Base-by-base conservation (phyloP, 2,329 filamentous ascomycete genomes). In the Dothistroma septosporum region DNA sequence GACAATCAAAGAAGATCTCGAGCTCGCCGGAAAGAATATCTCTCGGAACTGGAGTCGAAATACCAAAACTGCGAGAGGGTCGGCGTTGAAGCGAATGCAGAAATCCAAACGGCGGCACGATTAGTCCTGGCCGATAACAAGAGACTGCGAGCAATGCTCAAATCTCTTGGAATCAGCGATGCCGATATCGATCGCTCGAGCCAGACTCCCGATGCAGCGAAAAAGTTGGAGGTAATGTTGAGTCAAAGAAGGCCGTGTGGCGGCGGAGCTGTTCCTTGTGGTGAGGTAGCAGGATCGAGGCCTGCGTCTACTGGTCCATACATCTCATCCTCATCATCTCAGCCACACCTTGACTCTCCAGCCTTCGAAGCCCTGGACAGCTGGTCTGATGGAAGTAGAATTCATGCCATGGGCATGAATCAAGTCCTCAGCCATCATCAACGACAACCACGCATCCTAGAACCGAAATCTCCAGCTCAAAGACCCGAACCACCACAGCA, bases 1-100 rank as follows among this genome's bases (percentile, higher is more conserved):
- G 87, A 92, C 69, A 92, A 92, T 69, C 89, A 92, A 72, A 82
- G 89, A 59, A 85, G 88, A 63, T 90, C 87, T n/a, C 85, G 89
- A 57, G 87, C 87, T 50, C 83, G 88, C 37, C 82, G 86, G 64
- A 90, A 88, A 77, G 87, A 90, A 70, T 91, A 92, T 70, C 76
- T 91, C 44, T 79, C 85, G 63, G 86, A 89, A 58, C 81, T 91
- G 31, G 88, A 92, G 74, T 77, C 81, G 57, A 85, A 85, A 61
- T 76, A 88, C 60, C 82, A 85, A 52, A 76, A 77, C 56, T 90
- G 83, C 70, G 87, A 91, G 72, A 78, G 83, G 41, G 77, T 82
- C 33, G 88, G 89, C 19, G 81, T 89, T 53, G 83, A 88, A 69
- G 88, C 87, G 3, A 87, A 86, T 0, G 78, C 82, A n/a, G 87